Evolutionary conservation across 1,284 basidiomycete species (phyloP), one percentile per base, ranked within the genome.

Genomic region (Sanghuangporus sanghuang): DNA sequence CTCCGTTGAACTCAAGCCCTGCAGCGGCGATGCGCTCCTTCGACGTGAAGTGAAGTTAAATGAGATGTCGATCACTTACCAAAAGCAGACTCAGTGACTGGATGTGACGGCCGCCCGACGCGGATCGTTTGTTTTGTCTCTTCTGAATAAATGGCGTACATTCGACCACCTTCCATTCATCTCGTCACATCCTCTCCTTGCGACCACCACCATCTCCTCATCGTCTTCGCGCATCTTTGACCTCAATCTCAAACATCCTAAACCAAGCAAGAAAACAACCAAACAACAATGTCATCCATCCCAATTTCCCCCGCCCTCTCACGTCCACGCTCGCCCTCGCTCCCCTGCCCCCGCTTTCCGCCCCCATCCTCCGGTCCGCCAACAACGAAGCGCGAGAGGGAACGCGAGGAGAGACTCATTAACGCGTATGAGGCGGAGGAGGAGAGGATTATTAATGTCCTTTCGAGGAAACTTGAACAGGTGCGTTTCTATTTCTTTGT

Each of bases 371-470:
- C 53, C 7, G 36, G 21, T 11, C 21, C 32, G 2, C 53, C 53
- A 36, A 14, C 53, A 14, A 54, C 23, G 23, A 54, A 18, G 32
- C 21, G 53, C 14, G 53, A 54, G 23, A 66, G 64, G 21, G 81
- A 81, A 53, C 74, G 77, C 35, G 83, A 87, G 68, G 90, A 92
- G 71, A 86, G 84, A 61, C 79, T 93, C 70, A 92, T 93, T 70
- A 91, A 92, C 73, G 87, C 87, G 14, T 92, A 91, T 72, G 90
- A 93, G 69, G 92, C 90, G 5, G 91, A 93, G 74, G 91, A 93
- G 73, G 91, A 93, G 72, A 83, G 90, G 50, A 90, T 93, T 64
- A 89, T 91, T 66, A 92, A 92, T 68, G 79, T 89, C 9, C 46
- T 61, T 21, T 61, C 52, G 4, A 49, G 61, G 32, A 65, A 61